Evolutionary conservation across 2,329 filamentous ascomycete genomes (phyloP).

Genomic region (Fusarium sp.): DNA sequence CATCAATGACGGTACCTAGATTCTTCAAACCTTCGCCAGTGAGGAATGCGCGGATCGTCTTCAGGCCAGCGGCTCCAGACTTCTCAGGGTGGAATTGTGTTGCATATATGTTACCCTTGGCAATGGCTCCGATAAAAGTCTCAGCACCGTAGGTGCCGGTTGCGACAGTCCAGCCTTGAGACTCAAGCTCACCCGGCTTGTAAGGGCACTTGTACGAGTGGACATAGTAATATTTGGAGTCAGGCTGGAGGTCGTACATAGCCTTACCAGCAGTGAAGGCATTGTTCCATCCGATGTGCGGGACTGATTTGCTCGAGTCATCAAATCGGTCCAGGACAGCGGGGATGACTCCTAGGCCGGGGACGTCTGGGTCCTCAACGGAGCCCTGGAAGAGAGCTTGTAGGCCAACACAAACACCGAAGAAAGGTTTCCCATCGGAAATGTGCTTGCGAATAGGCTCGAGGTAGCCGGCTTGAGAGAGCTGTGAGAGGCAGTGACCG

Average conservation of each 20-base stretch:
- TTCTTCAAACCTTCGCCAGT: conserved; percentile 75
- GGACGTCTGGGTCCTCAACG: conserved; percentile 79
- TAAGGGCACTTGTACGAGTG: conserved; percentile 94
- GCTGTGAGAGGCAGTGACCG: conserved; percentile 91
- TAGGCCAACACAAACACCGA: conserved; percentile 96
- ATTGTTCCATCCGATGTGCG: conserved; percentile 99
- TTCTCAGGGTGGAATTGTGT: conserved; percentile 99
- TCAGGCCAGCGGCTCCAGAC: conserved; percentile 89
- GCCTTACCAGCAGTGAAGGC: conserved; percentile 74
- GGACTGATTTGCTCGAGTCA: conserved; percentile 87
- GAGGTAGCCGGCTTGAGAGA: conserved; percentile 85
- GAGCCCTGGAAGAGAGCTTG: conserved; percentile 93
- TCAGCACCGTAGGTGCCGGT: conserved; percentile 90
- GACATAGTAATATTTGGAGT: conserved; percentile 98
- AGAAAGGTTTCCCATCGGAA: conserved; percentile 92
- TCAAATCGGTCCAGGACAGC: conserved; percentile 83
- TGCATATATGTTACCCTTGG: conserved; percentile 86
- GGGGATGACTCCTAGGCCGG: conserved; percentile 84
- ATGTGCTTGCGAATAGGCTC: conserved; percentile 89
- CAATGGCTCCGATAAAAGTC: conserved; percentile 92
- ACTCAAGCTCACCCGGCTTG: conserved; percentile 79
- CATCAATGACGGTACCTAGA: conserved; percentile 55
- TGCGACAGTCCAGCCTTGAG: conserved; percentile 91
- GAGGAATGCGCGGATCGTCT: conserved; percentile 88
- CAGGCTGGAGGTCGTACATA: conserved; percentile 84